Evolutionary conservation across 306 rosid genomes (phyloP).

Genomic region (Arachis stenosperma): DNA sequence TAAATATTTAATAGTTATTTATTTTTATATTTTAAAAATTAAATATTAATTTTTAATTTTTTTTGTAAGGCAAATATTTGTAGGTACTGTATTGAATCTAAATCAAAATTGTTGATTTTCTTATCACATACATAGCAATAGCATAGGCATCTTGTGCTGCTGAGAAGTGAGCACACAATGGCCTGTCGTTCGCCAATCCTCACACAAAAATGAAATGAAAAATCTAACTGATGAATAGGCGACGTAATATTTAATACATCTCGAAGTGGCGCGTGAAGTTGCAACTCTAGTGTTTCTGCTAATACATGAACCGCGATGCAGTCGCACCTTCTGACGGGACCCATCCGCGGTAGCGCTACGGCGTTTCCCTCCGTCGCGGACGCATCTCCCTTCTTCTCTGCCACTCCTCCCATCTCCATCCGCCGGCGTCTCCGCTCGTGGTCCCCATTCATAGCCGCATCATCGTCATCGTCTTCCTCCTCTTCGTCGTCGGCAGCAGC

Average conservation of each 20-base stretch:
- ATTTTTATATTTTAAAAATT: no score
- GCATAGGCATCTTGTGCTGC: neutral
- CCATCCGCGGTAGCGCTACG: constrained; percentile 48
- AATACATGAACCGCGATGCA: constrained; percentile 52
- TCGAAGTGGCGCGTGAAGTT: neutral
- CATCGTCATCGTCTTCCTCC: constrained; percentile 20
- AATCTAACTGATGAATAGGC: neutral
- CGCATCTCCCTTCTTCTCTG: constrained; percentile 41
- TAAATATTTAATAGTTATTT: no score
- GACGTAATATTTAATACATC: neutral
- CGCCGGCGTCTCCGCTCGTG: constrained; percentile 32
- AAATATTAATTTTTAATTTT: no score
- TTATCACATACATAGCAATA: no score
- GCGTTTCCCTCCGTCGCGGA: constrained; percentile 32
- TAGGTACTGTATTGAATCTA: no score
- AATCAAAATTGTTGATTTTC: no score
- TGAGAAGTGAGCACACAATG: neutral
- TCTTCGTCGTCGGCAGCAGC: constrained; percentile 46
- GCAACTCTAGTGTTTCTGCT: neutral
- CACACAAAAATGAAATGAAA: neutral
- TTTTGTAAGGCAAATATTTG: no score
- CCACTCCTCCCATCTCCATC: constrained; percentile 34
- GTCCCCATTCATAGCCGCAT: constrained; percentile 38
- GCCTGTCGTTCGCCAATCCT: neutral
- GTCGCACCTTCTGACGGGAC: constrained; percentile 65